Base-by-base conservation (phyloP, 306 rosid species). In the Vigna hirtella region DNA sequence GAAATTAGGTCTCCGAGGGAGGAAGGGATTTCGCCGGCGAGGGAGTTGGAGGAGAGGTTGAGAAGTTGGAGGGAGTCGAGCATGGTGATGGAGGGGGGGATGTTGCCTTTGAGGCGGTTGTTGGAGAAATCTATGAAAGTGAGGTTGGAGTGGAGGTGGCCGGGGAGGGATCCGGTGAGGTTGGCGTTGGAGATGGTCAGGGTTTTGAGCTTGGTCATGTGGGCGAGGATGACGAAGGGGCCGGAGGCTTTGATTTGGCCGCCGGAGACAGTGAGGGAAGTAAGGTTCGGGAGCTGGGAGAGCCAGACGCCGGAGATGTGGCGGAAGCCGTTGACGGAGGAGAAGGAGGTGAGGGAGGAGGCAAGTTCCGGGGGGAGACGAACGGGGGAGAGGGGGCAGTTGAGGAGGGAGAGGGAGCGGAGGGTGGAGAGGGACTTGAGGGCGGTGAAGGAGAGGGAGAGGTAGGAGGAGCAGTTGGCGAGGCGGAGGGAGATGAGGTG, bases 361-460 rank as follows among this genome's bases (percentile, higher is more conserved):
- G 81, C 79, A 45, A 95, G 97, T 5, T 89, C 95, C 3, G 93
- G 36, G 3, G 98, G 98, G 79, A 95, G 79, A 77, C 86, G 97
- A 59, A 95, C 84, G 55, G 98, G 95, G 45, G 98, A 63, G 16
- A 92, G 71, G 30, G 98, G 98, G 79, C 98, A 95, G 90, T 95
- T 81, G 61, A 87, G 65, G 72, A 95, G 91, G 55, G 84, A 85
- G n/a, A 95, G 93, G 5, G 92, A 50, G n/a, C 68, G 84, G 38
- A 95, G 97, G 11, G 97, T 82, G 5, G 92, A 89, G 81, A 95
- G 97, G 4, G 98, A 95, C 47, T 89, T 88, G 83, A 95, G 97
- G n/a, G 97, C 98, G 0, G 98, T 92, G 87, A 83, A 91, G 82
- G 98, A 94, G 66, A 94, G 85, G 12, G 94, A 87, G 2, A 92